Evolutionary conservation across 805 yeast species (phyloP).

Genomic region (Wickerhamomyces canadensis): DNA sequence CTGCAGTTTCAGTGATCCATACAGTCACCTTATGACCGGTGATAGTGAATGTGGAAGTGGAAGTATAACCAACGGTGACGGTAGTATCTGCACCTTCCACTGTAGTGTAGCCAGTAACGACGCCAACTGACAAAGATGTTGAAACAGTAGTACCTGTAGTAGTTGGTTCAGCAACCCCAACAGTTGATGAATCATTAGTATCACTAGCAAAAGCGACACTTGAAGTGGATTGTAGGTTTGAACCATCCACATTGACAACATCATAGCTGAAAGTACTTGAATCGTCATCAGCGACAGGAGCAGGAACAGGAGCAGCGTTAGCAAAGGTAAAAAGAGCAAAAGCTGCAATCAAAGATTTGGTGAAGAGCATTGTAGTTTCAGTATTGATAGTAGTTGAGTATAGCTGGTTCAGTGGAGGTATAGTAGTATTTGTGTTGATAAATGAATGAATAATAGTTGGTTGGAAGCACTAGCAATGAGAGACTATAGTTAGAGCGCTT

Average conservation of each 20-base stretch:
- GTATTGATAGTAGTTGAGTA: neutral
- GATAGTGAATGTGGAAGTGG: constrained; percentile 18
- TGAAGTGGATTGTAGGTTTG: constrained; percentile 20
- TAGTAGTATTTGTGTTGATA: neutral
- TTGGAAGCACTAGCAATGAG: constrained; percentile 18
- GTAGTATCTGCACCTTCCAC: constrained; percentile 6
- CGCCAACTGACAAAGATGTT: constrained; percentile 2
- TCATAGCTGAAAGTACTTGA: constrained; percentile 19
- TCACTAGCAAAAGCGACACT: constrained; percentile 15
- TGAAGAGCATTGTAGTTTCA: constrained; percentile 17
- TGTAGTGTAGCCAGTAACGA: constrained; percentile 14
- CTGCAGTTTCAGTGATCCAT: constrained; percentile 22
- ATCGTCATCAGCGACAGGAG: constrained; percentile 14
- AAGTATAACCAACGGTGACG: constrained; percentile 17
- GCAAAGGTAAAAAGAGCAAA: constrained; percentile 17
- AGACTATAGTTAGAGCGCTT: constrained; percentile 16
- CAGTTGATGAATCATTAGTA: constrained; percentile 8
- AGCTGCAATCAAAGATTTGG: constrained; percentile 16
- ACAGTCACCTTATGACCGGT: constrained; percentile 19
- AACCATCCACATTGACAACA: constrained; percentile 25
- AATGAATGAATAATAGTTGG: constrained; percentile 19
- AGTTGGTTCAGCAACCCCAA: constrained; percentile 20
- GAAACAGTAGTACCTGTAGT: constrained; percentile 11
- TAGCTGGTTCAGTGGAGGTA: neutral
- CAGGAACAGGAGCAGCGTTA: constrained; percentile 17